Percentiles rank a stretch among this genome's conserved stretches.
Evolutionary conservation across 164 flowering plant genomes (phyloP).

Genomic region (Nymphaea thermarum): DNA sequence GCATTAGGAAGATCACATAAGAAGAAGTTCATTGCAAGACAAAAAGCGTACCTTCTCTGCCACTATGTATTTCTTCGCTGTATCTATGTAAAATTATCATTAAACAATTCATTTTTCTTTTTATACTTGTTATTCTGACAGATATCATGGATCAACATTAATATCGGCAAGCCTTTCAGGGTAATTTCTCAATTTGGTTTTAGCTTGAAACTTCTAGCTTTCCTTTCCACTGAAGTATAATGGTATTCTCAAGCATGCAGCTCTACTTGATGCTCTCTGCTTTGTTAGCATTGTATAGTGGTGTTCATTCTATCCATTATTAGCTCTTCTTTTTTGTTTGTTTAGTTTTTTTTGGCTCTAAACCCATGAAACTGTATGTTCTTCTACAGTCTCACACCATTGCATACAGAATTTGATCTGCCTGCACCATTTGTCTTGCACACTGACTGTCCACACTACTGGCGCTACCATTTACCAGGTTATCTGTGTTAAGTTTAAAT

Average conservation of each 20-base stretch:
- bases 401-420: constrained; percentile 87
- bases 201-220: too few relatives aligned
- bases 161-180: constrained; percentile 95
- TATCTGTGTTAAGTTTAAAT: neutral
- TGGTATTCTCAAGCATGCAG: too few relatives aligned
- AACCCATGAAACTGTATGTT: neutral
- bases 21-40: constrained; percentile 90
- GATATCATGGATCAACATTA: constrained; percentile 96
- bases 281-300: too few relatives aligned
- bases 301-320: too few relatives aligned
- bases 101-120: neutral
- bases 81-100: neutral
- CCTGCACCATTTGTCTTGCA: constrained; percentile 93
- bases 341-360: too few relatives aligned
- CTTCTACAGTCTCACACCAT: constrained; percentile 64
- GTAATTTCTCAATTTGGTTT: constrained; percentile 20
- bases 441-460: constrained; percentile 95
- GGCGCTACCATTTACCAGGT: constrained; percentile 98
- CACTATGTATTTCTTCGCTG: too few relatives aligned
- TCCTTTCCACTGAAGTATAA: too few relatives aligned
- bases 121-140: constrained; percentile 17
- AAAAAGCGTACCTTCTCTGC: constrained; percentile 53
- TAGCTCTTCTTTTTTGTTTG: too few relatives aligned
- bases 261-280: too few relatives aligned
- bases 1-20: constrained; percentile 92